Conservation (phyloP, 306 rosid genomes). For the Glycine latifolia region DNA sequence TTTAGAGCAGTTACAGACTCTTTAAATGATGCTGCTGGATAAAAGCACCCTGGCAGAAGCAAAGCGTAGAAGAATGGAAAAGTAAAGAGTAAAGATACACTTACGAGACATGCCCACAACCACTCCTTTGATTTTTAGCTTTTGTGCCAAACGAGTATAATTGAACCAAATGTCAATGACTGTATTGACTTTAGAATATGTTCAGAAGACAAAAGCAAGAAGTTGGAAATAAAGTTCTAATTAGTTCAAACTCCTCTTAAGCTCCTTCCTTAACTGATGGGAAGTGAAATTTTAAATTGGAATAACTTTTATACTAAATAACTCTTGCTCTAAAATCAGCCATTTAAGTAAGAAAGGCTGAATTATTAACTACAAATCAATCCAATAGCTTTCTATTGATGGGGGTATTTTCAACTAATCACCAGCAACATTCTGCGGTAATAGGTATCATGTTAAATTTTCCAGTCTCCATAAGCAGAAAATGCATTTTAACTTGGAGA, state of each 20-base stretch:
- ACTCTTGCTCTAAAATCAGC: constrained; percentile 19
- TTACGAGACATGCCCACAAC: constrained; percentile 1
- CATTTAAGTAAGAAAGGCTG: constrained; percentile 3
- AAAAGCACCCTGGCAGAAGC: constrained; percentile 33
- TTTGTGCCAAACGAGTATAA: constrained; percentile 12
- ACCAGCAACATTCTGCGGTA: constrained; percentile 9
- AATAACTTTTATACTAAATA: constrained; percentile 5
- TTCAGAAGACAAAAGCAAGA: constrained; percentile 24
- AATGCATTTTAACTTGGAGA: constrained; percentile 47
- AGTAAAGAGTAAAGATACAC: constrained; percentile 34
- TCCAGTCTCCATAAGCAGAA: constrained; percentile 27
- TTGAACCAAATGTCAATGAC: not conserved
- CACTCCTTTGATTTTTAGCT: constrained; percentile 34
- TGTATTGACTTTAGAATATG: constrained; percentile 25
- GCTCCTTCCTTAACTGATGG: constrained; percentile 29
- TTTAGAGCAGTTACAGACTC: constrained; percentile 44
- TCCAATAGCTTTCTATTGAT: constrained; percentile 28
- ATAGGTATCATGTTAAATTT: constrained; percentile 18
- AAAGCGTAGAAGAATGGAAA: constrained; percentile 35
- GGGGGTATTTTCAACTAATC: constrained; percentile 5
- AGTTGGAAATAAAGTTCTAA: constrained; percentile 18
- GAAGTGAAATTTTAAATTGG: not conserved
- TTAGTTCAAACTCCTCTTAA: constrained; percentile 4
- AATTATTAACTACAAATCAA: constrained; percentile 29
- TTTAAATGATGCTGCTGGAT: constrained; percentile 44